Evolutionary conservation across 306 rosid genomes (phyloP).

Genomic region (Quercus cerris): DNA sequence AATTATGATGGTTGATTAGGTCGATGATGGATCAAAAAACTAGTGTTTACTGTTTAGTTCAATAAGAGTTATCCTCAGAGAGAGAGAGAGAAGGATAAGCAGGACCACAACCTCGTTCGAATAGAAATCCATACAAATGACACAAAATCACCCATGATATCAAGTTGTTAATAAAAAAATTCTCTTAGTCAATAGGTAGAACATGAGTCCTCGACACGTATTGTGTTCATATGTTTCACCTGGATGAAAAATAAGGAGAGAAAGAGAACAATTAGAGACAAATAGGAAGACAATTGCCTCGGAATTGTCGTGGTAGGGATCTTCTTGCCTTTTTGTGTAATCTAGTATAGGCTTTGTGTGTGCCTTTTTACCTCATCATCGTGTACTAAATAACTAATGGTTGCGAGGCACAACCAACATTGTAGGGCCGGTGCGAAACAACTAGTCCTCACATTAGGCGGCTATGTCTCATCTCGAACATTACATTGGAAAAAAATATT

Average conservation of each 20-base stretch:
- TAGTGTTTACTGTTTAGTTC: constrained; percentile 11
- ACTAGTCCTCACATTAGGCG: constrained; percentile 28
- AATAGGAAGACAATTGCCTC: constrained; percentile 51
- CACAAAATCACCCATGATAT: neutral
- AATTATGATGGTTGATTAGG: constrained; percentile 23
- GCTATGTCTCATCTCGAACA: constrained; percentile 44
- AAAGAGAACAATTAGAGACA: constrained; percentile 70
- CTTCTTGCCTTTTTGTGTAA: constrained; percentile 54
- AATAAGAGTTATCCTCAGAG: constrained; percentile 1
- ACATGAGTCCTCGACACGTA: constrained; percentile 61
- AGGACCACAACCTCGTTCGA: constrained; percentile 58
- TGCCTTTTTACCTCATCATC: constrained; percentile 26
- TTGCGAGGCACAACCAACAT: constrained; percentile 45
- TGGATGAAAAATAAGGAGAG: constrained; percentile 31
- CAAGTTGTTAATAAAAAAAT: constrained; percentile 14
- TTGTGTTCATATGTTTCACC: constrained; percentile 42
- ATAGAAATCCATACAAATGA: constrained; percentile 23
- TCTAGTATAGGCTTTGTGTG: constrained; percentile 35
- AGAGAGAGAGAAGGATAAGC: neutral
- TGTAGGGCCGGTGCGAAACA: constrained; percentile 72
- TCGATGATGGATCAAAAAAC: constrained; percentile 26
- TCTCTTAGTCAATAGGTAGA: constrained; percentile 37
- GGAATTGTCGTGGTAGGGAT: constrained; percentile 47
- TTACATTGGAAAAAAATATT: constrained; percentile 38
- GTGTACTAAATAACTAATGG: constrained; percentile 26